Evolutionary conservation across 768 basidiomycete genomes (phyloP), one percentile per base, ranked within the genome.

Genomic region (Boletus rubropictus): DNA sequence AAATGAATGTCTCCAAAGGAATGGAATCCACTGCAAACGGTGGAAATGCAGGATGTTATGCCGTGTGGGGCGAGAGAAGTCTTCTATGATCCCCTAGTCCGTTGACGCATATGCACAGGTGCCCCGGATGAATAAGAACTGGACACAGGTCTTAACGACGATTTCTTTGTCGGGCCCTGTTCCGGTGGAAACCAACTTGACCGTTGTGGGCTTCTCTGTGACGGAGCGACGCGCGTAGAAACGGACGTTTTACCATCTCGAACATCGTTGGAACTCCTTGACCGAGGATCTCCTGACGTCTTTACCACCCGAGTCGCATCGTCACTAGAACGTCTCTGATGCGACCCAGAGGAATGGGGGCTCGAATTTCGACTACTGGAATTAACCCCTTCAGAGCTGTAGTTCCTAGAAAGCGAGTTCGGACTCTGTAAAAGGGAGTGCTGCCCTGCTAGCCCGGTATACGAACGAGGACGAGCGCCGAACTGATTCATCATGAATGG

Each of bases 401-500:
- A 44, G 34, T 56, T 61, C 25, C 55, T 54, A 6, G 56, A 49
- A 31, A 60, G 48, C 28, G 54, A 51, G n/a, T 42, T 52, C 21
- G 44, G 53, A 31, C 51, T 55, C 20, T 54, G 66, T 39, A 52
- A 49, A 32, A 55, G 55, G 15, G 68, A 59, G 0, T 62, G 61
- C 10, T 66, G 64, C 34, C 65, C 66, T 25, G 60, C 54, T n/a
- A 59, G 66, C 11, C 63, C 66, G 15, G 50, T 55, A 31, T 52
- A 53, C 40, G 63, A 61, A 18, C 62, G 66, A 20, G 74, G 71
- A 25, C 78, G 72, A 47, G 73, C 40, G 14, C 70, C 68, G 25
- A 61, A 79, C 48, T 79, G 74, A 45, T 79, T 78, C 69, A 84
- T 74, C 81, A 86, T 86, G 65, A 87, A 88, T 11, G 86, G 84